Evolutionary conservation across 768 basidiomycete species (phyloP), one percentile per base, ranked within the genome.

Genomic region (Amanita rubescens): DNA sequence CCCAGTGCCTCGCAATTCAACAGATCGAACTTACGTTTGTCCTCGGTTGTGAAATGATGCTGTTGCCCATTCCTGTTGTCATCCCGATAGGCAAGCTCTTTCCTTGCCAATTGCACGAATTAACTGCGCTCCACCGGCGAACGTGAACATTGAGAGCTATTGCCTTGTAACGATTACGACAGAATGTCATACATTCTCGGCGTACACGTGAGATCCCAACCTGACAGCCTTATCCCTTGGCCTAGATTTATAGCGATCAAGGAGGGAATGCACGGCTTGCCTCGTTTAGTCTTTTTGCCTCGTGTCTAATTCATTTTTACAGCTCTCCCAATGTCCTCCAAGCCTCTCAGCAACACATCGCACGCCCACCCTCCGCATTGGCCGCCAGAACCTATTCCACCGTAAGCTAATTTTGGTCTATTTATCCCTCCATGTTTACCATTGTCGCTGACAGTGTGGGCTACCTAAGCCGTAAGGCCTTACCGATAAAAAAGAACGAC

Each of bases 401-500:
- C 80, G 81, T 83, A 61, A 61, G 80, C 63, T 49, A 37, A 53
- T 50, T 49, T 63, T 48, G n/a, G 50, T 51, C 49, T 52, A 53
- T 54, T 41, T 47, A 42, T 53, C 37, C 39, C 47, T 39, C 48
- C 49, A 24, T 51, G 48, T 53, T 51, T 56, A 59, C 39, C 39
- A n/a, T n/a, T n/a, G 55, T 34, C 59, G 46, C 48, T 48, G 44
- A 56, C 50, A 79, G 78, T 58, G 76, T 77, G 56, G 80, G 80
- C 38, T 80, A 83, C 64, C 76, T 82, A 61, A 82, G 76, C 64
- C 77, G 79, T 60, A 85, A 84, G 66, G 82, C 84, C 33, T 72
- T 88, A 54, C 85, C 87, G 49, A 90, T 90, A 68, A 90, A 90
- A 70, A 82, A 85, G 60, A 80, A 78, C 61, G 89, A 92, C 64